phyloP scores from a whole-genome alignment of 129 eudicot genomes.

The Saposhnikovia divaricata region DNA sequence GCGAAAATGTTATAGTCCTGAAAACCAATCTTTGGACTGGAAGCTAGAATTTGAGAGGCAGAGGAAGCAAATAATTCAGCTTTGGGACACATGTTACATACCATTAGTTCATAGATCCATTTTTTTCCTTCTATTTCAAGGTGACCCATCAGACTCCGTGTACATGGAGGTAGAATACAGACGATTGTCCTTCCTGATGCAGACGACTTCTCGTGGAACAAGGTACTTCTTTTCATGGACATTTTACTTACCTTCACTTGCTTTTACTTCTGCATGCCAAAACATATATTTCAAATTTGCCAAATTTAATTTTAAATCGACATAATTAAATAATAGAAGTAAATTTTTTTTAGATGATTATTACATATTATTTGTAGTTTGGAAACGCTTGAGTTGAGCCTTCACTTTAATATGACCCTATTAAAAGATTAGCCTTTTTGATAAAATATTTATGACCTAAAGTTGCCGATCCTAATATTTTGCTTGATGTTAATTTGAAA shows the following conservation, averaged over 20 bases:
- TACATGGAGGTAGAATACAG: conserved; percentile 90
- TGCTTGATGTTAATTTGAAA: not conserved
- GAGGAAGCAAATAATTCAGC: conserved; percentile 55
- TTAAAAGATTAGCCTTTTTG: not conserved
- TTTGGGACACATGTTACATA: conserved; percentile 72
- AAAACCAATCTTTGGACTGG: conserved; percentile 27
- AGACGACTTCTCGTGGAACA: conserved; percentile 27
- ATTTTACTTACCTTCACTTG: not conserved
- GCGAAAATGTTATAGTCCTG: conserved; percentile 7
- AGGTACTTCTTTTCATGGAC: conserved; percentile 30
- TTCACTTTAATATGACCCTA: not conserved
- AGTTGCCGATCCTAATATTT: not conserved
- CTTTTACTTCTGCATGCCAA: too few species aligned
- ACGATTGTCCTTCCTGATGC: conserved; percentile 62
- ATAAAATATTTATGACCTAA: not conserved
- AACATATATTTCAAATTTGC: not conserved
- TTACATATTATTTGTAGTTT: not conserved
- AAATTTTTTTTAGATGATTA: not conserved
- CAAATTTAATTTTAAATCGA: not conserved
- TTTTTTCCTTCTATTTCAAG: conserved; percentile 73
- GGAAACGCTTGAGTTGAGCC: not conserved
- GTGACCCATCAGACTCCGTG: conserved; percentile 71
- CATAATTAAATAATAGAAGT: not conserved
- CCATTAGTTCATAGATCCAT: conserved; percentile 67
- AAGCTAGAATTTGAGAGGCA: conserved; percentile 47